A percentile compares a stretch with the other conserved stretches of the same genome.
Conservation (phyloP, 148 eudicot genomes). For the Chenopodium berlandieri region DNA sequence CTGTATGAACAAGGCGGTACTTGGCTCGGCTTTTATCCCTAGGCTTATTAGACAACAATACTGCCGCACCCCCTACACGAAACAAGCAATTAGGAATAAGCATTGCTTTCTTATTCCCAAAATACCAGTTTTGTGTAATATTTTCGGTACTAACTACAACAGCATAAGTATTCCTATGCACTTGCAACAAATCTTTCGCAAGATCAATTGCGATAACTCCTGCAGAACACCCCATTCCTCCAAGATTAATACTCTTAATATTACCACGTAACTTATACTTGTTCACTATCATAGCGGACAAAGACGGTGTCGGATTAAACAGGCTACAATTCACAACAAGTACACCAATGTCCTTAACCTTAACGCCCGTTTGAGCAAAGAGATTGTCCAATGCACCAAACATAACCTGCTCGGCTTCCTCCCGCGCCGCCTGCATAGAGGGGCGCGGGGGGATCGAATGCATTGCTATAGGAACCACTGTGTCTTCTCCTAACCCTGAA, state of each 20-base stretch:
- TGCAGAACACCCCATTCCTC: slow-evolving; percentile 69
- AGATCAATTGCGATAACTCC: slow-evolving; percentile 58
- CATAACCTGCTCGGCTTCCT: slow-evolving; percentile 57
- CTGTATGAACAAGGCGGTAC: slow-evolving; percentile 54
- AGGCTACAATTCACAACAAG: slow-evolving; percentile 58
- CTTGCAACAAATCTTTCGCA: slow-evolving; percentile 55
- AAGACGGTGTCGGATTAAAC: slow-evolving; percentile 63
- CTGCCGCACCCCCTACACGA: slow-evolving; percentile 61
- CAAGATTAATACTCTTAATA: slow-evolving; percentile 50
- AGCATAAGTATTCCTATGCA: slow-evolving; percentile 53
- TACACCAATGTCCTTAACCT: slow-evolving; percentile 49
- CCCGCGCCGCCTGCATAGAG: slow-evolving; percentile 53
- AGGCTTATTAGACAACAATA: slow-evolving; percentile 47
- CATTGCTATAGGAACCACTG: slow-evolving; percentile 50
- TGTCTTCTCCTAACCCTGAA: slow-evolving; percentile 59
- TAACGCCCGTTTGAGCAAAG: slow-evolving; percentile 35
- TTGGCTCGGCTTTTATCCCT: slow-evolving; percentile 42
- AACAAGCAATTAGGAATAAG: slow-evolving; percentile 63
- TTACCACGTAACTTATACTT: slow-evolving; percentile 53
- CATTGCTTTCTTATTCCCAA: slow-evolving; percentile 60
- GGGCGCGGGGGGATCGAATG: slow-evolving; percentile 51
- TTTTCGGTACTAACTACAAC: slow-evolving; percentile 60
- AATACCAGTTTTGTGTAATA: slow-evolving; percentile 63
- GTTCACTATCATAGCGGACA: slow-evolving; percentile 65
- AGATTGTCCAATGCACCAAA: slow-evolving; percentile 48